A percentile compares a stretch with the other conserved stretches of the same genome.
Conservation (phyloP, 306 rosid genomes). For the Medicago ruthenica region DNA sequence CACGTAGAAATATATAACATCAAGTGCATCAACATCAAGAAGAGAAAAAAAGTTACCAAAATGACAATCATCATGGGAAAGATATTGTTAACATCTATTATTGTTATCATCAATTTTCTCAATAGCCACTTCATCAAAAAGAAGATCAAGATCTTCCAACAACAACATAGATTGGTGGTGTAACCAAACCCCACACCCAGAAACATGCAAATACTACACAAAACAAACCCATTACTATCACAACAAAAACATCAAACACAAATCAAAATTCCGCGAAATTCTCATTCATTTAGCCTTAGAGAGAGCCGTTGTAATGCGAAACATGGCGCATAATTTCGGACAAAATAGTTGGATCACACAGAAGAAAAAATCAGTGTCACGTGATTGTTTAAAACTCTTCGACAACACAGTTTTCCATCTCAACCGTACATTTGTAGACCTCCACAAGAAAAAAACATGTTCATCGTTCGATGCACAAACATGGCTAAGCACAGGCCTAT, state of each 20-base stretch:
- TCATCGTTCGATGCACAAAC: conserved; percentile 79
- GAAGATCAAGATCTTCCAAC: conserved; percentile 43
- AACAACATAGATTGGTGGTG: conserved; percentile 72
- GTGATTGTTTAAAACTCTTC: conserved; percentile 71
- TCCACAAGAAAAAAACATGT: conserved; percentile 32
- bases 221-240: conserved; percentile 41
- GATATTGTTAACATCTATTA: conserved; percentile 34
- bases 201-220: conserved; percentile 63
- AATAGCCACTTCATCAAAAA: conserved; percentile 50
- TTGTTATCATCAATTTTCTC: conserved; percentile 49
- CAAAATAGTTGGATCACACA: conserved; percentile 22
- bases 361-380: conserved; percentile 48
- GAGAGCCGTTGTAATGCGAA: conserved; percentile 45
- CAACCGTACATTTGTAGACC: conserved; percentile 60
- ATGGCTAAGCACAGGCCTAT: conserved; percentile 91
- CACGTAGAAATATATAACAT: conserved; percentile 35
- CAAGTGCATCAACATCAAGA: conserved; percentile 38
- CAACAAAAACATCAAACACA: conserved; percentile 43
- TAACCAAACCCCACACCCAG: conserved; percentile 78
- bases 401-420: conserved; percentile 64
- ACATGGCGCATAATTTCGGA: conserved; percentile 25
- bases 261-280: conserved; percentile 54
- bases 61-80: conserved; percentile 49
- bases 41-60: conserved; percentile 6
- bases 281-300: conserved; percentile 59